Evolutionary conservation across 1,139 yeast species (phyloP), one percentile per base, ranked within the genome.

Genomic region (Hansenula sp.): DNA sequence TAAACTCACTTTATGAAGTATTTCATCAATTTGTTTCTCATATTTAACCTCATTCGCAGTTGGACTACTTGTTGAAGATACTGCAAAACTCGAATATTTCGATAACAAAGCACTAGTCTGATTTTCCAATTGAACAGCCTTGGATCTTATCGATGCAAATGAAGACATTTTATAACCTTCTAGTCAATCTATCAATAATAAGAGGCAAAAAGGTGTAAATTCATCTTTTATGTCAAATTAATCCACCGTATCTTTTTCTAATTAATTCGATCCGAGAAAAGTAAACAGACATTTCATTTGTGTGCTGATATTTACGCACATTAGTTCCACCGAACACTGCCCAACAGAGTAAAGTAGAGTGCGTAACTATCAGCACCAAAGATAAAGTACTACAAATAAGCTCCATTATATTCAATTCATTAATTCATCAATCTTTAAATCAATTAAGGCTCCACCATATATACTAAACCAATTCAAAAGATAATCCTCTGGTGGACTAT

Each of bases 81-180:
- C 74, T n/a, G 81, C 74, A 58, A 70, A 74, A 7, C 73, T 61
- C 5, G 86, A 75, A 55, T 71, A 80, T n/a, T 68, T 66, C 1
- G 79, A 67, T 29, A 83, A 61, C 30, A 74, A 62, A 1, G 68
- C 54, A 42, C 77, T 77, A 10, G 84, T 70, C 53, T 79, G 79
- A 32, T 76, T 72, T 57, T 83, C 89, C 42, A 79, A 62, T 3
- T 76, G 65, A 24, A 84, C 67, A 2, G 77, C 74, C 54, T 77
- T 80, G 9, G 82, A 66, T 50, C 85, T 68, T 17, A 74, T 63
- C 36, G 80, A 77, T 32, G 71, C 70, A 60, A 77, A 77, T 10
- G 70, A 57, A 36, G 62, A 60, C 58, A 58, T 55, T 32, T 11
- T 25, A 19, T 31, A n/a, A n/a, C n/a, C n/a, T n/a, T n/a, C n/a